These are phyloP conservation scores for Pluteus cervinus DNA, from an alignment of 768 basidiomycete genomes.

Conservation along the genomic window DNA sequence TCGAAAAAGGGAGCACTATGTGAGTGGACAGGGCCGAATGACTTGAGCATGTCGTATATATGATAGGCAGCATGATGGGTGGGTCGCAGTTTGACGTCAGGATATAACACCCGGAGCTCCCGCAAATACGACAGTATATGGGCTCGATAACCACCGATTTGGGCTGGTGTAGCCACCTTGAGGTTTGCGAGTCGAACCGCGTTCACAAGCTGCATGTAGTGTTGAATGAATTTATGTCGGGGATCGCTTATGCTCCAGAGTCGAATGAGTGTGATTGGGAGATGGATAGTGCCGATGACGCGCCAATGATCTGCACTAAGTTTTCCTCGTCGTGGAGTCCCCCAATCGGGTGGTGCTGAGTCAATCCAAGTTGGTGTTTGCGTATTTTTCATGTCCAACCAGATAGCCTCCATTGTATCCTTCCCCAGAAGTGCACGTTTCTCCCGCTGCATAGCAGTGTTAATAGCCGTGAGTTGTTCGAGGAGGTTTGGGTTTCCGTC, in stretches of 20 bases:
- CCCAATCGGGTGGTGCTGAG: conserved; percentile 9
- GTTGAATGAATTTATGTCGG: conserved; percentile 7
- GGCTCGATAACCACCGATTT: conserved; percentile 14
- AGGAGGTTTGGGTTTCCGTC: too few relatives aligned
- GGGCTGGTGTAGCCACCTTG: conserved; percentile 11
- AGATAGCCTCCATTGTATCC: too few relatives aligned
- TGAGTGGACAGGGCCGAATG: conserved; percentile 20
- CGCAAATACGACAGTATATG: conserved; percentile 15
- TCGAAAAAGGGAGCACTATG: conserved; percentile 25
- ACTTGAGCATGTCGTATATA: conserved; percentile 11
- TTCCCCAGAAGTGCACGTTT: too few relatives aligned
- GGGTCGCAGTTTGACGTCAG: conserved; percentile 12
- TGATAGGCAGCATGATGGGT: conserved; percentile 18
- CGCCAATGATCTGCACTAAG: conserved; percentile 28
- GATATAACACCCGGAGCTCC: conserved; percentile 10
- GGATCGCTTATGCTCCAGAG: conserved; percentile 23
- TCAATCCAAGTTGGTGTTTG: conserved; percentile 14
- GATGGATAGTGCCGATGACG: conserved; percentile 15
- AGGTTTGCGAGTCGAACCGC: conserved; percentile 16
- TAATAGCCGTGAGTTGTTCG: too few relatives aligned
- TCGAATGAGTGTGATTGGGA: conserved; percentile 20
- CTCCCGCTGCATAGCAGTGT: too few relatives aligned
- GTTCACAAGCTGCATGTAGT: conserved; percentile 23
- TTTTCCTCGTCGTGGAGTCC: conserved; percentile 16
- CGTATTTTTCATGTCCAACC: too few relatives aligned